Evolutionary conservation across 2,329 filamentous ascomycete species (phyloP).

Genomic region (Paraconiothyrium brasiliense): DNA sequence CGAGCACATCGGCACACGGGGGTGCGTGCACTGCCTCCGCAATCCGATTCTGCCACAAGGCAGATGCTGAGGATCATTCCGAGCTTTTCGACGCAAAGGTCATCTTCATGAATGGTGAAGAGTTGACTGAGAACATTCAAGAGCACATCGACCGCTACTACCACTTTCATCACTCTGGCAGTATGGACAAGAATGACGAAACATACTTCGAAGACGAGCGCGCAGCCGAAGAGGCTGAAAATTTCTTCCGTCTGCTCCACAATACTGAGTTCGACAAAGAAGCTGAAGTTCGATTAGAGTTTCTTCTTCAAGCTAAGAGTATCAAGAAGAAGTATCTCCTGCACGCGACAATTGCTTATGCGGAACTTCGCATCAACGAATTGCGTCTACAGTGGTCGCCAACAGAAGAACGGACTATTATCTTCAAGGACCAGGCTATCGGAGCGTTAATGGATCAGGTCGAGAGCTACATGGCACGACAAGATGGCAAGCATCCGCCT

Average conservation of each 20-base stretch:
- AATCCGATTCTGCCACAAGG: constrained; percentile 18
- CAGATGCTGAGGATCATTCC: constrained; percentile 10
- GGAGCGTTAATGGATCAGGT: constrained; percentile 5
- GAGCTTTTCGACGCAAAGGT: constrained; percentile 18
- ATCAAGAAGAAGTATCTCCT: not conserved
- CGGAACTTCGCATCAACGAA: not conserved
- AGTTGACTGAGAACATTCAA: constrained; percentile 14
- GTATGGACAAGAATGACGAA: constrained; percentile 11
- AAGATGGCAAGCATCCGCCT: too few species aligned
- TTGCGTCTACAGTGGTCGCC: not conserved
- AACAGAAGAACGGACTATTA: not conserved
- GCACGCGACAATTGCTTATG: not conserved
- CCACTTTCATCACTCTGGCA: constrained; percentile 21
- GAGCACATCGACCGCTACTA: constrained; percentile 22
- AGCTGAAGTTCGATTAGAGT: not conserved
- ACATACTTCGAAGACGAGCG: constrained; percentile 13
- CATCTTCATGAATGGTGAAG: constrained; percentile 21
- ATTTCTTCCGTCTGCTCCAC: constrained; percentile 15
- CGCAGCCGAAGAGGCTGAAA: constrained; percentile 11
- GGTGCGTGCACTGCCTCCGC: constrained; percentile 22
- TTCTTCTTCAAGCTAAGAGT: not conserved
- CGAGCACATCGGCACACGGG: constrained; percentile 19
- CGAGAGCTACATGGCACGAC: constrained; percentile 9
- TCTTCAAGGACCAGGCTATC: constrained; percentile 2
- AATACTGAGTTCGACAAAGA: not conserved